Percentiles rank a stretch among this genome's conserved stretches.
phyloP scores from a whole-genome alignment of 805 yeast genomes.

The Candida xyloterini region DNA sequence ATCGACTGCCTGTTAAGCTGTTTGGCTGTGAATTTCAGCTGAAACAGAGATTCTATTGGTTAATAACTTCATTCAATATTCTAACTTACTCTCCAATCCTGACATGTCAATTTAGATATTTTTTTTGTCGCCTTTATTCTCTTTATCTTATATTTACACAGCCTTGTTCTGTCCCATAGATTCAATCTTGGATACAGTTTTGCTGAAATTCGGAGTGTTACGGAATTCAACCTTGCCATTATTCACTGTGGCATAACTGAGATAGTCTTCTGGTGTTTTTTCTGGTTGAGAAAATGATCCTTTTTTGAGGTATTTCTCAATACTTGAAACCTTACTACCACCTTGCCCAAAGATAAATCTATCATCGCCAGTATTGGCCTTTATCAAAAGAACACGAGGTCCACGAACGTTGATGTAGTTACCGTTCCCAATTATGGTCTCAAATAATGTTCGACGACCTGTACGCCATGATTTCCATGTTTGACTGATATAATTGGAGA shows the following conservation, averaged over 20 bases:
- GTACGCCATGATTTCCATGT: background rate
- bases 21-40: slow-evolving; percentile 86
- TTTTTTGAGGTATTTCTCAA: slow-evolving; percentile 24
- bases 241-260: slow-evolving; percentile 45
- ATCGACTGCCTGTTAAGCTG: slow-evolving; percentile 87
- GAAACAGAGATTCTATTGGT: slow-evolving; percentile 55
- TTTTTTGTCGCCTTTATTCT: slow-evolving; percentile 2
- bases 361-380: slow-evolving; percentile 39
- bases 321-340: slow-evolving; percentile 8
- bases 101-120: slow-evolving; percentile 1
- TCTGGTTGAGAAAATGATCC: slow-evolving; percentile 20
- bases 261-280: slow-evolving; percentile 39
- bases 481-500: background rate
- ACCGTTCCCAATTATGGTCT: slow-evolving; percentile 34
- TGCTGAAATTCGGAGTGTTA: slow-evolving; percentile 42
- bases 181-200: slow-evolving; percentile 35
- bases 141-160: slow-evolving; percentile 7
- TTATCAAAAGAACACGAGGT: slow-evolving; percentile 49
- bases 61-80: slow-evolving; percentile 27
- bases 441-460: slow-evolving; percentile 6
- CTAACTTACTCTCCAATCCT: slow-evolving; percentile 7
- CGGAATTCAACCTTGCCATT: slow-evolving; percentile 42
- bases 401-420: slow-evolving; percentile 51
- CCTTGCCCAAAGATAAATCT: slow-evolving; percentile 14
- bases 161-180: slow-evolving; percentile 11